Percentiles rank a stretch among this genome's conserved stretches.
phyloP scores from a whole-genome alignment of 495 filamentous ascomycete genomes.

The Aspergillus taichungensis region DNA sequence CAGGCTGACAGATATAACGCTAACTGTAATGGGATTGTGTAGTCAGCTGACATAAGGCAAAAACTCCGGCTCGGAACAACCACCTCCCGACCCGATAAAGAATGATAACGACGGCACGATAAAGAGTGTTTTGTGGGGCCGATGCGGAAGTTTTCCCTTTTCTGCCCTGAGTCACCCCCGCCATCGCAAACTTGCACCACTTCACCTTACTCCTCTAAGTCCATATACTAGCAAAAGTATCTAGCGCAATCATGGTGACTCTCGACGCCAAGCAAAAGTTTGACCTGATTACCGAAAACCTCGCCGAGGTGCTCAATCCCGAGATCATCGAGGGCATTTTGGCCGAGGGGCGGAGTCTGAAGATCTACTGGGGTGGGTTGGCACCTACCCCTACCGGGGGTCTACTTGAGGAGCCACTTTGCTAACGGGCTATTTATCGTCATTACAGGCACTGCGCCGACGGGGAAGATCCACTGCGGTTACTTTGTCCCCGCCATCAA shows the following conservation, averaged over 20 bases:
- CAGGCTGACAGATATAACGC: too few species aligned
- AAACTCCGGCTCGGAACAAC: too few species aligned
- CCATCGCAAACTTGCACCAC: neutral
- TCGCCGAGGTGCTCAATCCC: slow-evolving; percentile 76
- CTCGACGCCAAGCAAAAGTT: slow-evolving; percentile 29
- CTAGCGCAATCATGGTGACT: slow-evolving; percentile 6
- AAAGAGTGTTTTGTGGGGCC: too few species aligned
- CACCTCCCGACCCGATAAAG: too few species aligned
- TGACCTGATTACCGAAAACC: slow-evolving; percentile 68
- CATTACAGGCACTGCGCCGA: slow-evolving; percentile 61
- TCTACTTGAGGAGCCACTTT: neutral
- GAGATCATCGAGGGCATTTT: slow-evolving; percentile 75
- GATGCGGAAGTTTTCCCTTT: too few species aligned
- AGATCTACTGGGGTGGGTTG: slow-evolving; percentile 72
- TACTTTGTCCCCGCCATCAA: slow-evolving; percentile 73
- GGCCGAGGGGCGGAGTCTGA: slow-evolving; percentile 58
- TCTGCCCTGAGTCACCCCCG: neutral
- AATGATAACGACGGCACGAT: too few species aligned
- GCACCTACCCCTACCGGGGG: neutral
- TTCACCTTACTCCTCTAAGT: neutral
- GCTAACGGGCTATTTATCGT: neutral
- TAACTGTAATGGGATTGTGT: too few species aligned
- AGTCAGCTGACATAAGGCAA: too few species aligned
- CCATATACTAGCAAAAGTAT: neutral
- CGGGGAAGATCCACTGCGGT: slow-evolving; percentile 69